Evolutionary conservation across 2,329 filamentous ascomycete genomes (phyloP).

Genomic region (Talaromyces sp.): DNA sequence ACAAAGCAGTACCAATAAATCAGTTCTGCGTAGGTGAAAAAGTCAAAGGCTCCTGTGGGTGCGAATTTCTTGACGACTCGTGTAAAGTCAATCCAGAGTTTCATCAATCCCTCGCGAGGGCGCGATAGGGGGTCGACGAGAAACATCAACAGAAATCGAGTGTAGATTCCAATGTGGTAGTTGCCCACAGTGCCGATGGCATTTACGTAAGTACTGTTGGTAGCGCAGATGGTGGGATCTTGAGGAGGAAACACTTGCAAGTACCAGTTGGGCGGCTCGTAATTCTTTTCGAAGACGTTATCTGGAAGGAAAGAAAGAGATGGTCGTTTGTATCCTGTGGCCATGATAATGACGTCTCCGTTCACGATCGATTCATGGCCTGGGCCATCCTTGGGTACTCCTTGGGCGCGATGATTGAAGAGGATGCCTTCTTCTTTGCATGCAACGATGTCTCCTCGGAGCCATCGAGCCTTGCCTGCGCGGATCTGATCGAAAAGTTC

Average conservation of each 20-base stretch:
- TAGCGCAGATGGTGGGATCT: conserved; percentile 71
- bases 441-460: conserved; percentile 72
- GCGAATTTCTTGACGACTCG: conserved; percentile 64
- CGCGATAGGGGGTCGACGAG: conserved; percentile 73
- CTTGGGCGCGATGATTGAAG: conserved; percentile 69
- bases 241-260: conserved; percentile 77
- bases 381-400: conserved; percentile 72
- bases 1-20: conserved; percentile 83
- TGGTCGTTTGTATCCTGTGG: conserved; percentile 76
- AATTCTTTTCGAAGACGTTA: conserved; percentile 69
- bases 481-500: conserved; percentile 75
- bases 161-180: conserved; percentile 89
- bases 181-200: conserved; percentile 81
- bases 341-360: conserved; percentile 76
- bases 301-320: conserved; percentile 69
- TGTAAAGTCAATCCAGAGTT: conserved; percentile 83
- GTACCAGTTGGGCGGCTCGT: conserved; percentile 81
- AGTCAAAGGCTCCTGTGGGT: conserved; percentile 76
- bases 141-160: conserved; percentile 81
- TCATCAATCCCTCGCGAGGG: conserved; percentile 71
- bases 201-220: conserved; percentile 79
- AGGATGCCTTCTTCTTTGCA: conserved; percentile 62
- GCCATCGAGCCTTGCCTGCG: conserved; percentile 68
- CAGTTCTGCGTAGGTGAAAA: conserved; percentile 83
- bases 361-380: conserved; percentile 64